Percentiles rank a stretch among this genome's conserved stretches.
Evolutionary conservation across 1,284 basidiomycete genomes (phyloP).

Genomic region (Cutaneotrichosporon cavernicola): DNA sequence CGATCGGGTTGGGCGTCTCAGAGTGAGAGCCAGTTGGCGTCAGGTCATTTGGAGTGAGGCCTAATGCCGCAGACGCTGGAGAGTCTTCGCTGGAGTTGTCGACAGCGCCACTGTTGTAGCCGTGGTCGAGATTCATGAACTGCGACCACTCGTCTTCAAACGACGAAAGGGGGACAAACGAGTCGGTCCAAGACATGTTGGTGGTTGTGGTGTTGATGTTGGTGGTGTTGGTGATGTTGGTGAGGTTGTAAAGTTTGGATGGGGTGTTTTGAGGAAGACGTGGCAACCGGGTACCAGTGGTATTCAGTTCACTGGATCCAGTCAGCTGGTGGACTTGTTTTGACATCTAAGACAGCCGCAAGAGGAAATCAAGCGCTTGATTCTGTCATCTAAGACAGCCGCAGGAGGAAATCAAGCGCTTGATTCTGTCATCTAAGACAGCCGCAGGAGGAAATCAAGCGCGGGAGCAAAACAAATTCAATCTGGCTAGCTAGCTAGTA

Average conservation of each 20-base stretch:
- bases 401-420: neutral
- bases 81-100: slow-evolving; percentile 15
- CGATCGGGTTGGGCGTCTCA: slow-evolving; percentile 32
- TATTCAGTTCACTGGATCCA: neutral
- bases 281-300: neutral
- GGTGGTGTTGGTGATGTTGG: neutral
- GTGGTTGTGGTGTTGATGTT: slow-evolving; percentile 9
- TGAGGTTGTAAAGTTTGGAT: slow-evolving; percentile 11
- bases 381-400: too few relatives aligned
- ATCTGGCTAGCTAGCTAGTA: neutral
- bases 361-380: neutral
- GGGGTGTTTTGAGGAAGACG: slow-evolving; percentile 2
- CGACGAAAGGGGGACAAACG: slow-evolving; percentile 15
- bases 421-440: too few relatives aligned
- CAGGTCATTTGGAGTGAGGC: slow-evolving; percentile 11
- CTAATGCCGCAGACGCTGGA: slow-evolving; percentile 19
- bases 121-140: slow-evolving; percentile 34
- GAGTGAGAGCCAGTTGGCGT: slow-evolving; percentile 20
- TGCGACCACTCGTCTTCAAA: slow-evolving; percentile 31
- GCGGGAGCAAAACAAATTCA: neutral
- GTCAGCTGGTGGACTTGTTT: too few relatives aligned
- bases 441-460: neutral
- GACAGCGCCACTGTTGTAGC: slow-evolving; percentile 12
- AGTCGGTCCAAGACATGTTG: slow-evolving; percentile 23
- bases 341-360: too few relatives aligned